phyloP scores from a whole-genome alignment of 2,329 filamentous ascomycete genomes.

The Elsinoe australis region DNA sequence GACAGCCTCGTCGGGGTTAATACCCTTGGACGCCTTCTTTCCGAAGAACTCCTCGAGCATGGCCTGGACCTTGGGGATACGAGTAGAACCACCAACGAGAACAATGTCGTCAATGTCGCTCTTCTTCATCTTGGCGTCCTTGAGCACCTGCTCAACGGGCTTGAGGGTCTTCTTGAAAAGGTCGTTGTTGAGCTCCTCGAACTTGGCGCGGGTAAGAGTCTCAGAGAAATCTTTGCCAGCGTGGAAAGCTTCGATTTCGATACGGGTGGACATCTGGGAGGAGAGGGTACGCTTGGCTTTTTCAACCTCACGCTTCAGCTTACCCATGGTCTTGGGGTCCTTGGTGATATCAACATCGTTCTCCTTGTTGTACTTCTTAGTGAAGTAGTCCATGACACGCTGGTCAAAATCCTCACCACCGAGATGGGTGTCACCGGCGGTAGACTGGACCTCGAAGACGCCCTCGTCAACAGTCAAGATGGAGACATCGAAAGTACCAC shows the following conservation, averaged over 20 bases:
- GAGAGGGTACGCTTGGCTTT: conserved; percentile 95
- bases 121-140: conserved; percentile 98
- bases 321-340: conserved; percentile 96
- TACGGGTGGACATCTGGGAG: conserved; percentile 37
- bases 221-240: conserved; percentile 97
- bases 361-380: conserved; percentile 99
- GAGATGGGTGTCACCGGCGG: conserved; percentile 92
- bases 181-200: conserved; percentile 98
- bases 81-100: conserved; percentile 94
- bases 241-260: conserved; percentile 93
- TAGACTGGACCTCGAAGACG: conserved; percentile 90
- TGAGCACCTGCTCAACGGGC: conserved; percentile 96
- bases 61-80: conserved; percentile 95
- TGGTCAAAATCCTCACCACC: conserved; percentile 99
- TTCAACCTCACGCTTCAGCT: conserved; percentile 98
- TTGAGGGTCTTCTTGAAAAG: conserved; percentile 99
- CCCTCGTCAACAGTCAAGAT: conserved; percentile 65
- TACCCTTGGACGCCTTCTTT: conserved; percentile 98
- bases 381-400: conserved; percentile 91
- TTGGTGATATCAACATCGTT: conserved; percentile 85
- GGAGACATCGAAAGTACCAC: conserved; percentile 91
- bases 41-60: conserved; percentile 96
- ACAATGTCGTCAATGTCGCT: conserved; percentile 91
- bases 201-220: conserved; percentile 96
- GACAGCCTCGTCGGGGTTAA: conserved; percentile 98